Base-by-base conservation (phyloP, 139 green algal genomes). In the Micromonas pusilla region DNA sequence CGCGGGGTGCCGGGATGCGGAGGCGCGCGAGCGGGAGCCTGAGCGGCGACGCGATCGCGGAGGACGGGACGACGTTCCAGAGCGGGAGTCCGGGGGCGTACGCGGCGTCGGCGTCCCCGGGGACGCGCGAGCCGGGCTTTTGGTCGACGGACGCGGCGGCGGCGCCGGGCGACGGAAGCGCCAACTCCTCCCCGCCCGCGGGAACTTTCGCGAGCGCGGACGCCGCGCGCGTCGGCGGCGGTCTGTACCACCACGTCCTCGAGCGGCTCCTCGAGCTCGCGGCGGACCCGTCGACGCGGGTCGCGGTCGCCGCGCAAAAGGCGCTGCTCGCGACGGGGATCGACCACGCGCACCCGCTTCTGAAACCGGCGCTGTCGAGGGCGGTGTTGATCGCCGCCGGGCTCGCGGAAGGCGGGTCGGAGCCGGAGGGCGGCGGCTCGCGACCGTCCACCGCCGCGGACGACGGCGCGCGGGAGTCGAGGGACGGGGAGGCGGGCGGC, bases 241-340 rank as follows among this genome's bases (percentile, higher is more conserved):
- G 30, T 16, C 23, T 79, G 52, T 79, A 79, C 72, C 2, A 13
- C 4, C 52, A 70, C 19, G 21, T 79, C 21, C 72, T 79, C 32
- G 39, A 68, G n/a, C 21, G 2, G 26, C 31, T 79, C 20, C 26
- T 79, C 53, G 28, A 79, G 3, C 72, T 79, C 52, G 53, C 72
- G 53, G 3, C 3, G 36, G 72, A 79, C 21, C 52, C 72, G 21
- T 20, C 3, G 21, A 25, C 72, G 52, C 26, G 26, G 52, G 72
- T 79, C 21, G 26, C 72, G n/a, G 52, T 3, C 5, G 72, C 25
- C 6, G 72, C 45, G 23, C 26, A 32, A 26, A 31, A 62, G 19
- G 70, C 70, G 70, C 39, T 76, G 28, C 3, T 4, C 4, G 34
- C 33, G 20, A 32, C 34, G 38, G 70, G 34, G 3, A 60, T 76